These are phyloP conservation scores for Conoideocrella luteorostrata DNA, from an alignment of 2,329 filamentous ascomycete species.

Conservation along the genomic window DNA sequence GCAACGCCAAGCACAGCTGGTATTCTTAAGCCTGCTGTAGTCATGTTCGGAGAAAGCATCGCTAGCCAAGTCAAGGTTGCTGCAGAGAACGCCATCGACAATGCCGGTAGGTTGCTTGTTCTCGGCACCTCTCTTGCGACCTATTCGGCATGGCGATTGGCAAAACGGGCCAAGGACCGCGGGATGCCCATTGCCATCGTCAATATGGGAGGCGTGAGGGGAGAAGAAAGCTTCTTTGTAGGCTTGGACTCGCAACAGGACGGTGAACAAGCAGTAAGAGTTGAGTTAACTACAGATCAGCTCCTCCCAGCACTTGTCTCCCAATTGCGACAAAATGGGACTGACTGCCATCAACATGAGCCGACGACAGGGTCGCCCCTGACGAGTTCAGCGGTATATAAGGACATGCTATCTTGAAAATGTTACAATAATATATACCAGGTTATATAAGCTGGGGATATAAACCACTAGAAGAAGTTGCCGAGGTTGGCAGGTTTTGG, in stretches of 20 bases:
- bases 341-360: not conserved
- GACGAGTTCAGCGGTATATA: constrained; percentile 35
- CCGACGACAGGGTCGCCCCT: not conserved
- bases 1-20: constrained; percentile 59
- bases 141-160: constrained; percentile 89
- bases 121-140: constrained; percentile 88
- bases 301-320: constrained; percentile 52
- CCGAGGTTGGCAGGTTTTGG: constrained; percentile 29
- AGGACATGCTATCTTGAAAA: constrained; percentile 52
- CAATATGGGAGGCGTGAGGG: constrained; percentile 78
- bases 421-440: constrained; percentile 14
- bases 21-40: constrained; percentile 84
- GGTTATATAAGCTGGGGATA: constrained; percentile 8
- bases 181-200: constrained; percentile 82
- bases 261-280: constrained; percentile 47
- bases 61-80: constrained; percentile 59
- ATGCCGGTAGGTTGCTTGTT: constrained; percentile 67
- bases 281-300: constrained; percentile 51
- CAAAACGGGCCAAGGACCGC: constrained; percentile 72
- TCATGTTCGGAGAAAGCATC: constrained; percentile 96
- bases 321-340: constrained; percentile 32
- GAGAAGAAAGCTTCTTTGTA: constrained; percentile 66
- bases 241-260: constrained; percentile 44
- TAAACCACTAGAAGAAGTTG: constrained; percentile 42
- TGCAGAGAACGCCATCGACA: constrained; percentile 75